phyloP scores from a whole-genome alignment of 805 yeast species.

The Monosporozyma aquatica region DNA sequence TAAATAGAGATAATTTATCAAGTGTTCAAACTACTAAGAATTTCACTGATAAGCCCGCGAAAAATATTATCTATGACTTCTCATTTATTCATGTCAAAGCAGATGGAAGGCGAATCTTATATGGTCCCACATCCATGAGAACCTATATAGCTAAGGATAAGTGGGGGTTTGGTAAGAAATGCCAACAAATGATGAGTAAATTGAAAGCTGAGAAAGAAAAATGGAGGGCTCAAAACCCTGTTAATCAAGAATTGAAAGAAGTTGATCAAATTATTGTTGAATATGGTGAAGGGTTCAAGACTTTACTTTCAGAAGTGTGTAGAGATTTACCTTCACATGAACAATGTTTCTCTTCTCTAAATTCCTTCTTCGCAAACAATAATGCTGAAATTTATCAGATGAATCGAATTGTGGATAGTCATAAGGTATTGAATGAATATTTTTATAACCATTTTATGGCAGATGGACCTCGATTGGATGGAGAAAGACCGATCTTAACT shows the following conservation, averaged over 20 bases:
- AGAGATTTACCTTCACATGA: slow-evolving; percentile 17
- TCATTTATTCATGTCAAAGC: slow-evolving; percentile 12
- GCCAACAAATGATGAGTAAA: slow-evolving; percentile 16
- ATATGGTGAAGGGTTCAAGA: neutral
- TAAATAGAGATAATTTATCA: neutral
- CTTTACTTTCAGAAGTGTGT: neutral
- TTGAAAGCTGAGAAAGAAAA: slow-evolving; percentile 19
- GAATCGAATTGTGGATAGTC: slow-evolving; percentile 13
- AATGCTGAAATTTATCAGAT: slow-evolving; percentile 13
- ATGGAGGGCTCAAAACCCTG: slow-evolving; percentile 12
- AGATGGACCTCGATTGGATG: slow-evolving; percentile 8
- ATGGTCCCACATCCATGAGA: slow-evolving; percentile 28
- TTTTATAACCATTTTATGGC: slow-evolving; percentile 8
- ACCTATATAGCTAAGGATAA: slow-evolving; percentile 12
- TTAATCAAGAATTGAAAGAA: slow-evolving; percentile 15
- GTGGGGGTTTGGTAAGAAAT: slow-evolving; percentile 14
- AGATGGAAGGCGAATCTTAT: slow-evolving; percentile 17
- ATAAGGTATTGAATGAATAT: slow-evolving; percentile 18
- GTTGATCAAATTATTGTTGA: slow-evolving; percentile 8
- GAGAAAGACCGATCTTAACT: slow-evolving; percentile 6
- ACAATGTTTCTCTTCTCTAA: slow-evolving; percentile 6
- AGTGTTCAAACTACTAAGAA: neutral
- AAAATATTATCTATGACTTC: slow-evolving; percentile 11
- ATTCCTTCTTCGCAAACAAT: slow-evolving; percentile 11
- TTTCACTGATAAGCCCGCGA: too few species aligned